These are phyloP conservation scores for Brassica juncea DNA, from an alignment of 345 rosid genomes.

Conservation along the genomic window DNA sequence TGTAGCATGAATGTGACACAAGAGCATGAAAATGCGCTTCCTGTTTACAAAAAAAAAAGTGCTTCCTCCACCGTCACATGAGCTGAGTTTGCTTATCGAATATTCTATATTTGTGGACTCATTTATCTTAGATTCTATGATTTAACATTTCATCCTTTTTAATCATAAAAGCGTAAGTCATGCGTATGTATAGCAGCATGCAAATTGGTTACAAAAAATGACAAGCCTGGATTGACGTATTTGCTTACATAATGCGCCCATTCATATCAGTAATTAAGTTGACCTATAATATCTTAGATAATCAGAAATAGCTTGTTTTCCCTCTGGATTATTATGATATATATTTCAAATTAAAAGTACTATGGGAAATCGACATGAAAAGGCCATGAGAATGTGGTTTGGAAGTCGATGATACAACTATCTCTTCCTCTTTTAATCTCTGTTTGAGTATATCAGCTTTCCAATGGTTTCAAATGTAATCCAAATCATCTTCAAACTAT, in stretches of 20 bases:
- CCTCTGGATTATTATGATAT: neutral
- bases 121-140: neutral
- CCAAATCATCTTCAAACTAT: no score
- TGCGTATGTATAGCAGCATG: slow-evolving; percentile 29
- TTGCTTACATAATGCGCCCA: neutral
- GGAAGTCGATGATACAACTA: no score
- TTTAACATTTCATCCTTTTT: neutral
- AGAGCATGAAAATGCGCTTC: slow-evolving; percentile 15
- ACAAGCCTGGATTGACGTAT: slow-evolving; percentile 13
- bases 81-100: neutral
- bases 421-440: neutral
- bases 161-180: slow-evolving; percentile 13
- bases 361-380: no score
- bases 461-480: no score
- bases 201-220: neutral
- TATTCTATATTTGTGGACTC: neutral
- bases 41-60: no score
- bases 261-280: neutral
- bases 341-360: no score
- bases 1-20: neutral
- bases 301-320: neutral
- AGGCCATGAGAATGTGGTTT: no score
- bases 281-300: neutral
- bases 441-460: no score
- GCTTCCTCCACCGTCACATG: neutral